phyloP scores from a whole-genome alignment of 768 basidiomycete genomes.

The Podaxis rugospora region DNA sequence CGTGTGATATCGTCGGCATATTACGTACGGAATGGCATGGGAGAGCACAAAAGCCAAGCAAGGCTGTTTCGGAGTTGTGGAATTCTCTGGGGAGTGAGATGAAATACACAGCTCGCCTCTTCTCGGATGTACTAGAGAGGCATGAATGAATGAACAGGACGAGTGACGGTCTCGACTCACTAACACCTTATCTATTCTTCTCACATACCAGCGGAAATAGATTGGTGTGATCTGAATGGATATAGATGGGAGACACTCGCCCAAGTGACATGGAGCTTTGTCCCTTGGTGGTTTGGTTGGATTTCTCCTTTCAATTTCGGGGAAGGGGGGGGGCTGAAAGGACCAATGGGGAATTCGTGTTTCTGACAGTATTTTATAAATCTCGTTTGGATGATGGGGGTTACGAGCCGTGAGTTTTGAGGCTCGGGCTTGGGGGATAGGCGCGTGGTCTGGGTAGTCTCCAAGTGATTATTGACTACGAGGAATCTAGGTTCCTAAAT shows the following conservation, averaged over 20 bases:
- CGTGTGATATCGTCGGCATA: background rate
- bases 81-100: background rate
- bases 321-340: background rate
- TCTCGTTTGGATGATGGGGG: background rate
- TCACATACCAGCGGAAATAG: background rate
- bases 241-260: background rate
- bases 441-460: no score
- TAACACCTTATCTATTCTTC: background rate
- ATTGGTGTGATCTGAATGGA: background rate
- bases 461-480: no score
- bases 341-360: background rate
- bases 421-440: no score
- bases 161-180: background rate
- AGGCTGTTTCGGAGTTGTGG: constrained; percentile 1
- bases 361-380: background rate
- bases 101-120: background rate
- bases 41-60: background rate
- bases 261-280: background rate
- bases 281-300: background rate
- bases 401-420: no score
- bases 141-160: background rate
- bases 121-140: background rate
- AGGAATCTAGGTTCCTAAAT: no score
- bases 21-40: background rate
- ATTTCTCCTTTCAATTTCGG: background rate